A percentile compares a stretch with the other conserved stretches of the same genome.
These are phyloP conservation scores for Naganishia cerealis DNA, from an alignment of 1,284 basidiomycete genomes.

Conservation along the genomic window DNA sequence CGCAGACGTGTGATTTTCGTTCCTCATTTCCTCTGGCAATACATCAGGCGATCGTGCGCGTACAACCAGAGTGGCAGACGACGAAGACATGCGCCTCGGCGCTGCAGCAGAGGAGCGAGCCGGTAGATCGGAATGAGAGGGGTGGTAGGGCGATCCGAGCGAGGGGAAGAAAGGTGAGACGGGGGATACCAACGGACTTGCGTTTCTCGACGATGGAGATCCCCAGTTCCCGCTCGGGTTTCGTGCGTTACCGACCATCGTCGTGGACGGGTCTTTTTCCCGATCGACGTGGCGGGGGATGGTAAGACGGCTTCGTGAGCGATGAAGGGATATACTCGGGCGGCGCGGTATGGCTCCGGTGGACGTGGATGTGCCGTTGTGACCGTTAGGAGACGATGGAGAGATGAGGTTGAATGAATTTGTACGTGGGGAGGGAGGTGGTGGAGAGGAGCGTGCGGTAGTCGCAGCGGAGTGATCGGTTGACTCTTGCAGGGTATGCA, in stretches of 20 bases:
- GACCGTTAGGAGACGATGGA: neutral
- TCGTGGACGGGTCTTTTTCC: neutral
- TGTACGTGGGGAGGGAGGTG: too few species aligned
- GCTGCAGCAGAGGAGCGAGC: too few species aligned
- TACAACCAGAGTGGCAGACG: too few species aligned
- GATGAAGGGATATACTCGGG: slow-evolving; percentile 13
- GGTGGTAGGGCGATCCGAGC: neutral
- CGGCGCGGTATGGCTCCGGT: slow-evolving; percentile 1
- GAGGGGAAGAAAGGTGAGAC: neutral
- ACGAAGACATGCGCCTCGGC: too few species aligned
- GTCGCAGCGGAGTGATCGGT: too few species aligned
- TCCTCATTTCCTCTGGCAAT: too few species aligned
- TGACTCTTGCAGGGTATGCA: slow-evolving; percentile 7
- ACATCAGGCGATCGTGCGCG: too few species aligned
- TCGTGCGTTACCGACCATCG: neutral
- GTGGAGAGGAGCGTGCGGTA: too few species aligned
- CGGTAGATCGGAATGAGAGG: too few species aligned
- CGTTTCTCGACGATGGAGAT: neutral
- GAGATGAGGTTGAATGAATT: neutral
- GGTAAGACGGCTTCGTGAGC: slow-evolving; percentile 18
- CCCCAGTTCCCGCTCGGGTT: neutral
- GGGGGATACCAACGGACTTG: slow-evolving; percentile 13
- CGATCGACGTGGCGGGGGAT: slow-evolving; percentile 15
- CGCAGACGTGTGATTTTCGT: too few species aligned
- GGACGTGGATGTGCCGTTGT: neutral